Base-by-base conservation (phyloP, 129 eudicot genomes). In the Tagetes erecta region DNA sequence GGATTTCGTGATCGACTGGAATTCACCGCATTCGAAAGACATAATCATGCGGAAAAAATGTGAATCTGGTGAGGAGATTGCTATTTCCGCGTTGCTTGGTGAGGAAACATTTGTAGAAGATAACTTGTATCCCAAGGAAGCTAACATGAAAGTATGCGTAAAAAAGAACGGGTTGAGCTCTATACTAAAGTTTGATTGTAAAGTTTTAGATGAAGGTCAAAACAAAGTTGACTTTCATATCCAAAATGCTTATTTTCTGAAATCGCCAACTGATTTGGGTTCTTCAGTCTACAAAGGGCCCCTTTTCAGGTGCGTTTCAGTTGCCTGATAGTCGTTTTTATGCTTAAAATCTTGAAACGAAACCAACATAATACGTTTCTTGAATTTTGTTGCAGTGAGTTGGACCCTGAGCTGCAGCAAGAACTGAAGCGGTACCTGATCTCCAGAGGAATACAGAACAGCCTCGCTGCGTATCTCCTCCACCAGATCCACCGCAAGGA, bases 41-140 rank as follows among this genome's bases (percentile, higher is more conserved):
- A 72, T 87, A 35, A 70, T 89, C 12, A 60, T 92, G 86, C 78
- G 87, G 30, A 92, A 83, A 78, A 87, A 81, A 64, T 84, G 86
- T 39, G 83, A 75, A 37, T 83, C 90, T 13, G 98, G 95, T 49
- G 98, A 92, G 80, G 98, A 92, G 82, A 75, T 92, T 72, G 98
- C 95, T 66, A 63, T 92, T 51, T 89, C 98, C 74, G 95, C 98
- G 73, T 78, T 92, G 84, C 83, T 92, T 50, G 92, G 92, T 8
- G 71, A 77, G 1, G 84, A 86, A n/a, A 76, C 76, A 37, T 65
- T 52, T 81, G 76, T 78, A 41, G 87, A 58, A 35, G 89, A 85
- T 59, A 67, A 64, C 14, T 66, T 51, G 35, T 83, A 77, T 52
- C 91, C 92, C 9, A 70, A 83, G 70, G 90, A 83, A 66, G 96